Evolutionary conservation across 2,329 filamentous ascomycete species (phyloP), one percentile per base, ranked within the genome.

Genomic region (Curvularia eragrostidis): DNA sequence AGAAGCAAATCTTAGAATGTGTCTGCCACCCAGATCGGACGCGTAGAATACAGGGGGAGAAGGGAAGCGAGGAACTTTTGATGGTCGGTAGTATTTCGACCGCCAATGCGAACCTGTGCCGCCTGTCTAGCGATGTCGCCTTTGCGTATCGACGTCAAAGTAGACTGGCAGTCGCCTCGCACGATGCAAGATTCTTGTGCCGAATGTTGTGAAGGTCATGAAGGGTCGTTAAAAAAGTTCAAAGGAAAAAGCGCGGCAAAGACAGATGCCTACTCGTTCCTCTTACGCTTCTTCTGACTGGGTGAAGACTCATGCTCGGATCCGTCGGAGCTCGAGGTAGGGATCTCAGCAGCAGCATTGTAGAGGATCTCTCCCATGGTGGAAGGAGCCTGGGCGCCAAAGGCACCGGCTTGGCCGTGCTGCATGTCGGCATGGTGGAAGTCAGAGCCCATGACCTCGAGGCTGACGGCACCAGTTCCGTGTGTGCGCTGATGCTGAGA

Each of bases 401-500:
- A 77, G n/a, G 60, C 55, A 30, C 71, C 68, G 18, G 50, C 23
- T 15, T 58, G 55, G 12, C 64, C 61, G 13, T 65, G 75, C 8
- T 77, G 71, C 39, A 80, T 69, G 54, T 91, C 89, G 26, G 55
- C 55, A 53, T 62, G 74, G 15, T 77, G 74, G 23, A 81, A 68
- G 59, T 91, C 89, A 42, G 85, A 84, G 54, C 89, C 85, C 48
- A 96, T 84, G 48, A 97, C 85, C 71, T 91, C 91, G 89, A 98
- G 94, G 72, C 96, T 89, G 65, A 97, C 91, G 60, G 93, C 91
- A 61, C 93, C 92, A 58, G 89, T 90, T 55, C 93, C 93, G 74
- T 99, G 95, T 4, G 95, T 99, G 63, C 95, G 88, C 64, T 95
- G 89, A 77, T 99, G 95, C 81, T 99, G 95, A 23, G 93, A 91